Base-by-base conservation (phyloP, 2,329 filamentous ascomycete genomes). In the Septoria petroselini region DNA sequence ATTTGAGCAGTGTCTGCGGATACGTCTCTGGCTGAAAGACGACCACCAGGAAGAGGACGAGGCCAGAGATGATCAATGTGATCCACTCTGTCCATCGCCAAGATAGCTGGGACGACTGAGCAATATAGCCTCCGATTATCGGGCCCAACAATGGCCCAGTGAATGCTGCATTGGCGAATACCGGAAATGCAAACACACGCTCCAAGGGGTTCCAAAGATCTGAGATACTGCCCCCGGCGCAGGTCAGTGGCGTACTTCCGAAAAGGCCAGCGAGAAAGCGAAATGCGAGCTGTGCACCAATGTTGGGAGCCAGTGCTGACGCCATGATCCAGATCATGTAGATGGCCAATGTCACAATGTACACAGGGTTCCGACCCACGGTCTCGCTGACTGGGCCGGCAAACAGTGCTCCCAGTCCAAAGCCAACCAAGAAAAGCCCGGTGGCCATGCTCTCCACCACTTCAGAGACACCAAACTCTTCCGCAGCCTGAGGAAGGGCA, bases 1-100 rank as follows among this genome's bases (percentile, higher is more conserved):
- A 71, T 27, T 61, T 62, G 1, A 68, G 53, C 4, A 68, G 53
- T 14, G 65, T 59, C 0, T 73, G 74, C 2, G 71, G 64, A 56
- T 76, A 79, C 0, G 76, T 79, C 61, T 79, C 76, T 2, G 75
- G 76, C 4, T 76, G 66, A 53, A 75, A 72, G 2, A 76, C 53
- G 2, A 77, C 35, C 12, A 68, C 62, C 12, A 60, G 23, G 2
- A 40, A 30, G 4, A 65, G 52, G 3, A 68, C 56, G 7, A 62
- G 41, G 4, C 61, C 65, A 14, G 64, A 63, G n/a, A 66, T 52
- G 39, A 66, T 65, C 12, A 68, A 50, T 4, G 64, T 66, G 15
- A 71, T 62, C 71, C 71, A 73, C 39, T 73, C 70, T 3, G 63
- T 61, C 70, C 73, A 77, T 15, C 74, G 70, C 75, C 75, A 77